Conservation (phyloP, 2,329 filamentous ascomycete species). For the Ilyonectria sp. region DNA sequence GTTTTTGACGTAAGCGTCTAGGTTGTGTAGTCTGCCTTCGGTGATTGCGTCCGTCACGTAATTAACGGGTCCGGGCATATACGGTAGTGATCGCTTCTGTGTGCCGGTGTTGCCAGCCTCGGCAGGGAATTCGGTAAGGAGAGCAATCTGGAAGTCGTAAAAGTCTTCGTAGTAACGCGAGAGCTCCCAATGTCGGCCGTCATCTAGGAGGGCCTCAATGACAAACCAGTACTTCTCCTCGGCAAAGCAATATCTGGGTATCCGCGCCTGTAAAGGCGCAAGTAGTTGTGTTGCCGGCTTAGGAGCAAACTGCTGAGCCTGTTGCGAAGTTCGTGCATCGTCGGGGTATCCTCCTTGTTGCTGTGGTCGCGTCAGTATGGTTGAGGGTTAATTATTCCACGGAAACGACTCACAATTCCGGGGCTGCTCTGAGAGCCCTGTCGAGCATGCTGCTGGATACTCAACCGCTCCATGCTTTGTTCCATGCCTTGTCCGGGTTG, state of each 20-base stretch:
- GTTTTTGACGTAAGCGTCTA: constrained; percentile 97
- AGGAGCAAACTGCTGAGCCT: constrained; percentile 53
- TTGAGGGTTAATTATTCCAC: background rate
- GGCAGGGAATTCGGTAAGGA: constrained; percentile 91
- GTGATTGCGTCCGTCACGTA: constrained; percentile 99
- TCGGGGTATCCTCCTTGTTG: constrained; percentile 50
- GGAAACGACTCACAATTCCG: constrained; percentile 43
- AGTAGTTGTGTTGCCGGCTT: constrained; percentile 71
- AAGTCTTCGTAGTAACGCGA: constrained; percentile 98
- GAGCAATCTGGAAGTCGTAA: constrained; percentile 97
- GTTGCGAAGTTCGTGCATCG: constrained; percentile 49
- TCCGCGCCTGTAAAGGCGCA: constrained; percentile 85
- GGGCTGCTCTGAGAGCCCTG: constrained; percentile 48
- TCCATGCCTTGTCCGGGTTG: constrained; percentile 69
- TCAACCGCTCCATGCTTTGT: constrained; percentile 84
- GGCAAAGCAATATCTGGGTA: constrained; percentile 94
- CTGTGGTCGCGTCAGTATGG: constrained; percentile 13
- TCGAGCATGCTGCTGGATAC: constrained; percentile 65
- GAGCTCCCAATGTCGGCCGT: constrained; percentile 92
- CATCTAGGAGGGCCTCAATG: constrained; percentile 91
- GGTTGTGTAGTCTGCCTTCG: constrained; percentile 90
- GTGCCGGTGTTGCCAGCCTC: constrained; percentile 90
- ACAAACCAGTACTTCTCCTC: constrained; percentile 99
- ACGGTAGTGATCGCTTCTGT: constrained; percentile 87
- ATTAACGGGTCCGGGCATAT: constrained; percentile 98